Conservation (phyloP, 345 rosid genomes). For the Diplotaxis tenuifolia region DNA sequence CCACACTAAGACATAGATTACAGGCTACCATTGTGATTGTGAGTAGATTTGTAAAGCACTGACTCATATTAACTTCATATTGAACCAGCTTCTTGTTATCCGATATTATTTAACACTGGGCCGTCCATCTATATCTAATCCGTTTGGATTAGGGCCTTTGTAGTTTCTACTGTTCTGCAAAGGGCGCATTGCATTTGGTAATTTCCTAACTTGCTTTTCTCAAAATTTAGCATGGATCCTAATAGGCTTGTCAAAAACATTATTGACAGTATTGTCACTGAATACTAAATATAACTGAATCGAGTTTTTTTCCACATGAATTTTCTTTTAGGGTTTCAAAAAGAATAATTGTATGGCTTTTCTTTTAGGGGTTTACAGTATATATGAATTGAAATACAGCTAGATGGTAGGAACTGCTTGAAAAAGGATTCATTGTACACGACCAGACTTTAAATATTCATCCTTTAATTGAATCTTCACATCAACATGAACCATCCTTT, state of each 20-base stretch:
- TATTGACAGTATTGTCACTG: not conserved
- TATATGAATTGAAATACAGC: not conserved
- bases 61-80: too few relatives aligned
- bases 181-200: not conserved
- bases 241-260: not conserved
- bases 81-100: not conserved
- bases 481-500: too few relatives aligned
- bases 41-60: not conserved
- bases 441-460: not conserved
- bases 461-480: not conserved
- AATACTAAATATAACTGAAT: not conserved
- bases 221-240: not conserved
- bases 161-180: not conserved
- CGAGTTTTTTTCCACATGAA: not conserved
- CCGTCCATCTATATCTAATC: not conserved
- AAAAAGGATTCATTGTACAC: not conserved
- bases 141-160: not conserved
- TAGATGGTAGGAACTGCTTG: not conserved
- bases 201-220: not conserved
- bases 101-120: not conserved
- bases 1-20: not conserved
- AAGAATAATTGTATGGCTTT: too few relatives aligned
- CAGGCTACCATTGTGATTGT: not conserved
- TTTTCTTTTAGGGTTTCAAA: too few relatives aligned
- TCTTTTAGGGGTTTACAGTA: not conserved